A percentile compares a stretch with the other conserved stretches of the same genome.
Evolutionary conservation across 2,329 filamentous ascomycete genomes (phyloP).

Genomic region (Chaetomium strumarium): DNA sequence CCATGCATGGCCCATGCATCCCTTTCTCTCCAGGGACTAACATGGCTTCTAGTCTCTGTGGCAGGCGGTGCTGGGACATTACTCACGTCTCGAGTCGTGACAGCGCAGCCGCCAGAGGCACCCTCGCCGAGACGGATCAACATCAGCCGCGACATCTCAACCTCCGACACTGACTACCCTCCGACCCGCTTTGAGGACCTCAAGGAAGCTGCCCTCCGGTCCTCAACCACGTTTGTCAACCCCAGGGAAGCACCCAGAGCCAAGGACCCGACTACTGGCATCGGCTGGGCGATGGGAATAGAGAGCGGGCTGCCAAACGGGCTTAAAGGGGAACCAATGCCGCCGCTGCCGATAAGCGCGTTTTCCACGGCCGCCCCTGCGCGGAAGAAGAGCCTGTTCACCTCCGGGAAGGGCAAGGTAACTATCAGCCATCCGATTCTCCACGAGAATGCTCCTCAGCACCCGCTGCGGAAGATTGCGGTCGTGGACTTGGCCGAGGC

Average conservation of each 20-base stretch:
- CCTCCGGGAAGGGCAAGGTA: conserved; percentile 31
- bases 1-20: background rate
- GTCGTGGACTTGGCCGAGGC: conserved; percentile 48
- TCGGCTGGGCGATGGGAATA: conserved; percentile 23
- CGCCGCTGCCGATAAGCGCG: conserved; percentile 33
- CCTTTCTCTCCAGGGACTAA: too few relatives aligned
- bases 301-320: conserved; percentile 36
- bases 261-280: conserved; percentile 26
- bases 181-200: conserved; percentile 45
- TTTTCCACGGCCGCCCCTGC: conserved; percentile 20
- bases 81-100: conserved; percentile 24
- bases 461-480: conserved; percentile 40
- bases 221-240: conserved; percentile 34
- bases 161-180: conserved; percentile 39
- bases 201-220: conserved; percentile 37
- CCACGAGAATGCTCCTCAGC: conserved; percentile 32
- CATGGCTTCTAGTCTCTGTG: conserved; percentile 34
- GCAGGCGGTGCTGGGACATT: conserved; percentile 36
- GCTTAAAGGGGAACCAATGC: conserved; percentile 38
- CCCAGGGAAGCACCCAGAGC: conserved; percentile 28
- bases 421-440: conserved; percentile 47
- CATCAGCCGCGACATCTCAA: conserved; percentile 36
- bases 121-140: conserved; percentile 34
- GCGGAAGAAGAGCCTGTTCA: conserved; percentile 28
- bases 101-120: conserved; percentile 33